Evolutionary conservation across 257 asterid genomes (phyloP), one percentile per base, ranked within the genome.

Genomic region (Solanum sejunctum): DNA sequence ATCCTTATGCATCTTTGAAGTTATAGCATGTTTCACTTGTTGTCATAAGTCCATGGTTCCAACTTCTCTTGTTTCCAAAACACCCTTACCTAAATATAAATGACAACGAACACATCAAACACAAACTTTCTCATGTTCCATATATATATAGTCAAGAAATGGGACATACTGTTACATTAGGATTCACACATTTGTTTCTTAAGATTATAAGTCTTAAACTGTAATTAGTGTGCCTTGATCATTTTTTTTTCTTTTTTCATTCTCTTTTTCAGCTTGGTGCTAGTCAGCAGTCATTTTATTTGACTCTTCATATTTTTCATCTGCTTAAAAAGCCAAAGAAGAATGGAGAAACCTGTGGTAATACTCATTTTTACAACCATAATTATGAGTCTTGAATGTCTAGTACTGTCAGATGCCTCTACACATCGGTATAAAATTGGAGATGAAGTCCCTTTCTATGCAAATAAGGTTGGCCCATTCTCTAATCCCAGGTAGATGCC

Each of bases 381-480:
- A 56, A 12, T 81, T 20, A 41, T 81, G 73, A 58, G 55, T n/a
- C 84, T 57, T 81, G 73, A 49, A 81, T 41, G 84, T 73, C 39
- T 81, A 7, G 57, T 63, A 11, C 67, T 15, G 55, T 84, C 86
- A 13, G 86, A 84, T 56, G 86, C 81, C 80, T 84, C 80, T 49
- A 56, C 64, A 15, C 86, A 84, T 54, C 60, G 23, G 72, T 84
- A 84, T 72, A 84, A 70, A 70, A n/a, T 43, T 70, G 86, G 86
- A 69, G 82, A 84, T 2, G 69, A 69, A 39, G 86, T 84, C 26
- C 86, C 86, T 84, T 80, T 84, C 82, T 84, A 70, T 84, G 86
- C 70, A 75, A 84, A 84, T 45, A 84, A 84, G 82, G 82, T 70
- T 41, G 86, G 82, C 36, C 86, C 86, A 18, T 84, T 70, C 61